Conservation (phyloP, 2,329 filamentous ascomycete genomes). For the Aureobasidium musti region DNA sequence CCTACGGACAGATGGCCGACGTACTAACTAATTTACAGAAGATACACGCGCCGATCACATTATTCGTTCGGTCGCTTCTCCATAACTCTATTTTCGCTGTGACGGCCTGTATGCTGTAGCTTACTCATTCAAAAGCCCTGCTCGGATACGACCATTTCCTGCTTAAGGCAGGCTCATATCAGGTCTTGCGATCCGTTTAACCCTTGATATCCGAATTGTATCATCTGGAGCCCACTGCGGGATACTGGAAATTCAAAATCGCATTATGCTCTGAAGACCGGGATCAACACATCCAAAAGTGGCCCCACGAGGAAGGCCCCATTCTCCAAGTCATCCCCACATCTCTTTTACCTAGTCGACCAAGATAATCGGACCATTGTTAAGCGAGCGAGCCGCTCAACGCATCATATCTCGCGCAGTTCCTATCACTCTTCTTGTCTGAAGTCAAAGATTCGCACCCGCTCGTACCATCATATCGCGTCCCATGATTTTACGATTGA, state of each 20-base stretch:
- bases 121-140: not conserved
- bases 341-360: not conserved
- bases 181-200: not conserved
- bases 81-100: not conserved
- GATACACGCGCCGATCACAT: not conserved
- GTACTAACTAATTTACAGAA: not conserved
- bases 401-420: not conserved
- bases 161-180: not conserved
- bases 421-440: not conserved
- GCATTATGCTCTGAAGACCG: not conserved
- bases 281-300: not conserved
- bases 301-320: not conserved
- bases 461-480: not conserved
- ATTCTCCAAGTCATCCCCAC: not conserved
- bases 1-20: not conserved
- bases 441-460: not conserved
- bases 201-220: too few species aligned
- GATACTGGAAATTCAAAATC: too few species aligned
- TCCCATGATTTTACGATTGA: not conserved
- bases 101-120: not conserved
- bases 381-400: slow-evolving; percentile 1
- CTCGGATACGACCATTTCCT: not conserved
- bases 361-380: not conserved
- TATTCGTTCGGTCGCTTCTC: not conserved
- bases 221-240: not conserved